Conservation (phyloP, 2,329 filamentous ascomycete genomes). For the Ceratocystis eucalypticola region DNA sequence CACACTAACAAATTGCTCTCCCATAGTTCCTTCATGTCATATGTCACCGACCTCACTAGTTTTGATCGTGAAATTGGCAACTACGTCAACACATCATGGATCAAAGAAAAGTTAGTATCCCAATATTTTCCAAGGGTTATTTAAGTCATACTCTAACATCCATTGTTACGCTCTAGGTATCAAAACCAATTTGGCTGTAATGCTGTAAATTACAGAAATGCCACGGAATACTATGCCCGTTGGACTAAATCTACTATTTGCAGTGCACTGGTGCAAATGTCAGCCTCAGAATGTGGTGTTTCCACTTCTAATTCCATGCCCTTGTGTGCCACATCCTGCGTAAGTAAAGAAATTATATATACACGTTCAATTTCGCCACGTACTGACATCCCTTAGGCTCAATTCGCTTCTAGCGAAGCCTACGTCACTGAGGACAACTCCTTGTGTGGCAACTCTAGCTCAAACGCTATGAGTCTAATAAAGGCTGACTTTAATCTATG, state of each 20-base stretch:
- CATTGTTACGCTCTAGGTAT: slow-evolving; percentile 45
- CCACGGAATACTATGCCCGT: slow-evolving; percentile 73
- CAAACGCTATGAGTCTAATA: slow-evolving; percentile 60
- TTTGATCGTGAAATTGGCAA: slow-evolving; percentile 64
- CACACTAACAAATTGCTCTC: slow-evolving; percentile 20
- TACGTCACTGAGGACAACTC: slow-evolving; percentile 60
- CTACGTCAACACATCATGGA: slow-evolving; percentile 64
- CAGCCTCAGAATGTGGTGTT: slow-evolving; percentile 54
- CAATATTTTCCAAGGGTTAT: too few relatives aligned
- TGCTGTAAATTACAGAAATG: slow-evolving; percentile 61
- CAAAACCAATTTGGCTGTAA: slow-evolving; percentile 67
- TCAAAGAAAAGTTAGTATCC: slow-evolving; percentile 56
- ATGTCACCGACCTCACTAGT: slow-evolving; percentile 58
- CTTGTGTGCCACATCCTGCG: slow-evolving; percentile 81
- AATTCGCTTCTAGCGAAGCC: slow-evolving; percentile 79
- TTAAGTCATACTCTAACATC: background rate
- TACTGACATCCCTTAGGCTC: slow-evolving; percentile 37
- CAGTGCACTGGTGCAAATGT: slow-evolving; percentile 88
- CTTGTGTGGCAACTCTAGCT: slow-evolving; percentile 55
- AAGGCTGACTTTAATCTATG: slow-evolving; percentile 88
- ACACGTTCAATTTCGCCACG: background rate
- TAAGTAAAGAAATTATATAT: slow-evolving; percentile 29
- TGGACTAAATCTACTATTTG: slow-evolving; percentile 88
- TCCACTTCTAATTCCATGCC: slow-evolving; percentile 52
- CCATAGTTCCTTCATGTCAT: slow-evolving; percentile 67